Evolutionary conservation across 345 rosid genomes (phyloP).

Genomic region (Eucalyptus marginata): DNA sequence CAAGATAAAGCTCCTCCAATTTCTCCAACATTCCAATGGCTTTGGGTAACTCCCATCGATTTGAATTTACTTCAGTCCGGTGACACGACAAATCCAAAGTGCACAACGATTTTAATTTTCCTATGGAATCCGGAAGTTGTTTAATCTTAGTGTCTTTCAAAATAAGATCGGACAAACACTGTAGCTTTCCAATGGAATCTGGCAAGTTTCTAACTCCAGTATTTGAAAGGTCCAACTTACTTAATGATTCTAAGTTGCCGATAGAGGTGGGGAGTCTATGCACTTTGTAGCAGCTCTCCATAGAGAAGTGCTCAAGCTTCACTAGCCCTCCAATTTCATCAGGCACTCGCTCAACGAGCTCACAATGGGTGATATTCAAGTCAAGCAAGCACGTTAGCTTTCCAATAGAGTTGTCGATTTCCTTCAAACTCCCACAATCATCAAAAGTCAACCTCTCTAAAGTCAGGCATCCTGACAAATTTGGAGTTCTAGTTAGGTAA

Average conservation of each 20-base stretch:
- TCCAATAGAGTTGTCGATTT: background rate
- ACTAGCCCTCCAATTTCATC: background rate
- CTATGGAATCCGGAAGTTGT: fast-evolving
- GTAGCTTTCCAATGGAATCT: fast-evolving
- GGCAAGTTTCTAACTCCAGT: background rate
- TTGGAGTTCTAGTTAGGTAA: fast-evolving
- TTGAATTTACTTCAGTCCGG: no score
- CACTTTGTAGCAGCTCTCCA: fast-evolving
- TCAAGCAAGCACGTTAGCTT: background rate
- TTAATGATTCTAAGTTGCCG: background rate
- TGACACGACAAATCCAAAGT: fast-evolving
- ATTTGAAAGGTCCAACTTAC: background rate
- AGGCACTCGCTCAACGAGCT: fast-evolving
- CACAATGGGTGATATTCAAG: fast-evolving
- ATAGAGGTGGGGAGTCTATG: fast-evolving
- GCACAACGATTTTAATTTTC: background rate
- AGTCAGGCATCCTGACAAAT: background rate
- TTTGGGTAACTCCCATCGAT: background rate
- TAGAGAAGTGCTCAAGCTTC: background rate
- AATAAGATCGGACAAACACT: fast-evolving
- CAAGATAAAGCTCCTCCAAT: background rate
- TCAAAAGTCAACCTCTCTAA: background rate
- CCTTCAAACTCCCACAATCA: fast-evolving
- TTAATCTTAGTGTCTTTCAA: no score
- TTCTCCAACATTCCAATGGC: no score